phyloP scores from a whole-genome alignment of 2,329 filamentous ascomycete genomes.

The Beauveria medogensis region DNA sequence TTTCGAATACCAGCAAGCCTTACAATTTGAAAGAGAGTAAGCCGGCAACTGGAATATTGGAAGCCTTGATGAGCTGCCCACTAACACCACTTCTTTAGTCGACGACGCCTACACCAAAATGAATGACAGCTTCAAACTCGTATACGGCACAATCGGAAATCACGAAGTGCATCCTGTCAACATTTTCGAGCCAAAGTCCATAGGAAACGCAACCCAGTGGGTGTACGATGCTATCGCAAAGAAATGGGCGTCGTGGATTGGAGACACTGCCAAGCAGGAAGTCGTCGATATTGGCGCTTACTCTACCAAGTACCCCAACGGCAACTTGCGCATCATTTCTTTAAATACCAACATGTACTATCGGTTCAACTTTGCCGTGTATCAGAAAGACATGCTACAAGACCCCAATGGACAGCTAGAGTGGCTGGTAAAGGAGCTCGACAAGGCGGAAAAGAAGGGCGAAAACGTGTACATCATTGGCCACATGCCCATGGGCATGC shows the following conservation, averaged over 20 bases:
- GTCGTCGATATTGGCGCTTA: constrained; percentile 40
- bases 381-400: constrained; percentile 38
- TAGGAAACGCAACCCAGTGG: constrained; percentile 39
- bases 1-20: constrained; percentile 36
- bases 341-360: constrained; percentile 56
- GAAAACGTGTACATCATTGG: constrained; percentile 52
- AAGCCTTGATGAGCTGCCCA: constrained; percentile 13
- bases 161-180: constrained; percentile 48
- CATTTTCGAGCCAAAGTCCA: constrained; percentile 36
- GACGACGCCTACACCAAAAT: constrained; percentile 40
- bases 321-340: constrained; percentile 48
- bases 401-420: constrained; percentile 45
- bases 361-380: constrained; percentile 47
- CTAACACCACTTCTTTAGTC: constrained; percentile 21
- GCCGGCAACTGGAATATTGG: not conserved
- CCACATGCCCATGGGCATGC: constrained; percentile 45
- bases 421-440: constrained; percentile 47
- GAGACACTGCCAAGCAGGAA: constrained; percentile 21
- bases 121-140: constrained; percentile 30
- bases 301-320: constrained; percentile 35
- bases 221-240: constrained; percentile 41
- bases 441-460: constrained; percentile 40
- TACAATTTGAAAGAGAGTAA: constrained; percentile 26
- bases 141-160: constrained; percentile 49
- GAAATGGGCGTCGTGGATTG: constrained; percentile 42